Evolutionary conservation across 768 basidiomycete genomes (phyloP), one percentile per base, ranked within the genome.

Genomic region (Suillus subaureus): DNA sequence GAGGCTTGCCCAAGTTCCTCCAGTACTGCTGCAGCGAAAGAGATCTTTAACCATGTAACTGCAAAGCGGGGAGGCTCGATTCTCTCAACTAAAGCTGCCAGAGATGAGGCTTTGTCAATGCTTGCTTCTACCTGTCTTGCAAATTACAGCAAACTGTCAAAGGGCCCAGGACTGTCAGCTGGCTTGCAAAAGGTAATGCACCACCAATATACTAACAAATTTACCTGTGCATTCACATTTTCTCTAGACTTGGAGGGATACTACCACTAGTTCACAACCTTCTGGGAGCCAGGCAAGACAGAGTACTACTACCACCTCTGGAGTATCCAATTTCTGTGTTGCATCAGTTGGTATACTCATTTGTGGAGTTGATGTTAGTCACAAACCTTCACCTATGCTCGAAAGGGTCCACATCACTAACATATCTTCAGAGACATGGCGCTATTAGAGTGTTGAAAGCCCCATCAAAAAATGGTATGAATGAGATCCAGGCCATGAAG

Each of bases 401-500:
- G 21, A 45, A 49, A 49, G n/a, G 8, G 13, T 37, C 16, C 37
- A n/a, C n/a, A 35, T 61, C 21, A 47, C 51, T 52, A 9, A 52
- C 8, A 37, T 43, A 15, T 21, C 23, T 61, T 42, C 61, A 61
- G 42, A 45, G 12, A 43, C 26, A 61, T 43, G 61, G 61, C 13
- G 3, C 16, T 5, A 31, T 43, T 6, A 43, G 40, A 23, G 42
- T 61, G 35, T 28, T 42, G n/a, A 47, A 37, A 37, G 39, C 21
- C 13, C 61, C 61, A 61, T n/a, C 8, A 0, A 61, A 43, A 12
- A 43, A 45, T 3, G 16, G 40, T 43, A 6, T 31, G 21, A 31
- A 31, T n/a, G 39, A 61, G 40, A 37, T 61, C 26, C 61, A 61
- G 45, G 33, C 43, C n/a, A 43, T 62, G 45, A 62, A 62, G 42